phyloP scores from a whole-genome alignment of 352 stramenopile species.

The Phytophthora pisi region DNA sequence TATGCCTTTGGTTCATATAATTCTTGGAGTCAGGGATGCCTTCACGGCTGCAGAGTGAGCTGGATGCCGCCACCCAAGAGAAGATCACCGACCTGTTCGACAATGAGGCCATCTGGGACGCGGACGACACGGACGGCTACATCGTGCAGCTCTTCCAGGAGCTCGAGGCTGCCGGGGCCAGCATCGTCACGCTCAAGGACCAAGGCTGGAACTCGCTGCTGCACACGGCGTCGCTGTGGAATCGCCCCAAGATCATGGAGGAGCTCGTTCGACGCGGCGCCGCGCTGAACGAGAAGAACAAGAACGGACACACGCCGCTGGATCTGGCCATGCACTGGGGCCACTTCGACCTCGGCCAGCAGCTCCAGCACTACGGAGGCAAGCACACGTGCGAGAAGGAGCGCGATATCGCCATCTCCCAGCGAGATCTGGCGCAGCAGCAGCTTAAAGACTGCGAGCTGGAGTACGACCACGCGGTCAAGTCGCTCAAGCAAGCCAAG shows the following conservation, averaged over 20 bases:
- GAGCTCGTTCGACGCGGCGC: constrained; percentile 50
- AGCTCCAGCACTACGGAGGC: constrained; percentile 62
- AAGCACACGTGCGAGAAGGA: constrained; percentile 68
- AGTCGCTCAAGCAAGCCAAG: constrained; percentile 40
- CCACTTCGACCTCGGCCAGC: constrained; percentile 55
- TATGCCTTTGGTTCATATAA: not conserved
- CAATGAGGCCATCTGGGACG: constrained; percentile 63
- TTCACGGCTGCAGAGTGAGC: constrained; percentile 11
- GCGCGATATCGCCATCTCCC: constrained; percentile 57
- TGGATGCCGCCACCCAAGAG: constrained; percentile 26
- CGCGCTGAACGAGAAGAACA: constrained; percentile 54
- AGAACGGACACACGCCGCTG: constrained; percentile 53
- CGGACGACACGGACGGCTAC: constrained; percentile 57
- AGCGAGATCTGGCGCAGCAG: constrained; percentile 50
- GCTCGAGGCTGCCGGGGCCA: constrained; percentile 31
- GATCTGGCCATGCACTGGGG: constrained; percentile 66
- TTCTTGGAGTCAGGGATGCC: constrained; percentile 13
- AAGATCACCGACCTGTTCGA: constrained; percentile 58
- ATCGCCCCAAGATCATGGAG: constrained; percentile 55
- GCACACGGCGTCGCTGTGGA: constrained; percentile 58
- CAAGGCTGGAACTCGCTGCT: constrained; percentile 54
- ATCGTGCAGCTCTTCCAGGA: constrained; percentile 50
- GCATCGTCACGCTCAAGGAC: constrained; percentile 38
- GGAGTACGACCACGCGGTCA: constrained; percentile 43
- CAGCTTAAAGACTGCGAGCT: constrained; percentile 41